Base-by-base conservation (phyloP, 768 basidiomycete species). In the Termitomyces sp. region DNA sequence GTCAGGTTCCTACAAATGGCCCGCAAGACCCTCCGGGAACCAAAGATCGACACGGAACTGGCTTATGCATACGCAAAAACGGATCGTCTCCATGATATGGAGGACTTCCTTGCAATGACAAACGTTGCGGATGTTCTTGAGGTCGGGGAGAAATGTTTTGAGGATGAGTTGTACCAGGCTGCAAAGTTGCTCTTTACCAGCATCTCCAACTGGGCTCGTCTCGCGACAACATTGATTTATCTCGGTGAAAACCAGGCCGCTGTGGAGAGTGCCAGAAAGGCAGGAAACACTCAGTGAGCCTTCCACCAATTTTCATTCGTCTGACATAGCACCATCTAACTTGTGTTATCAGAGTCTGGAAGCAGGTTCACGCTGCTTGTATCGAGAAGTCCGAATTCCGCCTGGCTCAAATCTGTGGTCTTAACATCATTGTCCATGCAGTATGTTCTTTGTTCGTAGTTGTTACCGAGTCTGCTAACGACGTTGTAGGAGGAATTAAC, bases 101-200 rank as follows among this genome's bases (percentile, higher is more conserved):
- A 99, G 67, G 97, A 99, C 75, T 99, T 99, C 84, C 77, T 99
- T 63, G 82, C 82, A 24, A 96, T 98, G 91, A 99, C 97, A 45
- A 99, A 99, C 63, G 97, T 99, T 48, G 97, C 97, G 5, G 97
- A 99, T 68, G 79, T 98, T 52, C 80, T 99, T 22, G 91, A 92
- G 63, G 97, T 98, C 54, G 97, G 97, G 71, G 97, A 99, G 79
- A 98, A 98, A 72, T 98, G 95, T 69, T 99, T 99, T 76, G 93
- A 98, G 67, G 97, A 98, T 60, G 93, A 94, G 68, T 79, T 99
- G 30, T 99, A 98, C 72, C 94, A 98, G 65, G 97, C 97, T 49
- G 90, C 96, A 33, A 97, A 96, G 75, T 73, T 99, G 5, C 78
- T 99, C 48, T 99, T 99, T 79, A 84, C 85, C 40, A 95, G 94